Evolutionary conservation across 331 rosid species (phyloP).

Genomic region (Erythrophleum ivorense): DNA sequence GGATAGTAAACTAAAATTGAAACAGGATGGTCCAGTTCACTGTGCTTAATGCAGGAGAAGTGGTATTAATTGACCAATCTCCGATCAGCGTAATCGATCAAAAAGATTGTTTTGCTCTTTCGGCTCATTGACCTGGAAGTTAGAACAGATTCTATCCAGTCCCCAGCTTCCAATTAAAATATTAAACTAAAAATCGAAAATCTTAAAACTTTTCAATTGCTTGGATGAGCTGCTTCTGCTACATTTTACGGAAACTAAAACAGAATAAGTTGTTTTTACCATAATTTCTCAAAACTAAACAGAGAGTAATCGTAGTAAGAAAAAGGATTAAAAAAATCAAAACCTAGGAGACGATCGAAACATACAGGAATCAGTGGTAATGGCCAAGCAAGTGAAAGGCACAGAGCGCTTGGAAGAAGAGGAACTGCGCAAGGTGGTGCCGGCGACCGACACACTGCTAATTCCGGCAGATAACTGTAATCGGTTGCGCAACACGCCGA

Average conservation of each 20-base stretch:
- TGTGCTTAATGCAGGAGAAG: neutral
- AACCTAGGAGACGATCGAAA: conserved; percentile 7
- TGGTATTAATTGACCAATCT: neutral
- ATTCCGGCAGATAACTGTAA: conserved; percentile 58
- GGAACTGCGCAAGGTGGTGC: conserved; percentile 57
- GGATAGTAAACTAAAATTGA: neutral
- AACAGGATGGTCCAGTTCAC: neutral
- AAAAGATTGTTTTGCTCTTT: neutral
- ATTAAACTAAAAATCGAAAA: neutral
- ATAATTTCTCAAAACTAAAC: neutral
- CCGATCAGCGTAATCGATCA: neutral
- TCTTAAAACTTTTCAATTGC: neutral
- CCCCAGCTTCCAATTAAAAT: neutral
- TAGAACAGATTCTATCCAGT: neutral
- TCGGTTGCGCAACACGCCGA: conserved; percentile 46
- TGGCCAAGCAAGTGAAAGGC: conserved; percentile 68
- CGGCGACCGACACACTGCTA: conserved; percentile 60
- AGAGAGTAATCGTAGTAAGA: neutral
- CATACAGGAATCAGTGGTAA: conserved; percentile 67
- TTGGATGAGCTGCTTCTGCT: neutral
- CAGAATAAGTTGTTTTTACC: neutral
- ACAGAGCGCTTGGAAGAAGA: conserved; percentile 55
- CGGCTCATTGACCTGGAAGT: neutral
- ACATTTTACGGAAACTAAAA: too few species aligned
- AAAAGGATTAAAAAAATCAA: neutral